Evolutionary conservation across 1,284 basidiomycete genomes (phyloP).

Genomic region (Trametes polyzona): DNA sequence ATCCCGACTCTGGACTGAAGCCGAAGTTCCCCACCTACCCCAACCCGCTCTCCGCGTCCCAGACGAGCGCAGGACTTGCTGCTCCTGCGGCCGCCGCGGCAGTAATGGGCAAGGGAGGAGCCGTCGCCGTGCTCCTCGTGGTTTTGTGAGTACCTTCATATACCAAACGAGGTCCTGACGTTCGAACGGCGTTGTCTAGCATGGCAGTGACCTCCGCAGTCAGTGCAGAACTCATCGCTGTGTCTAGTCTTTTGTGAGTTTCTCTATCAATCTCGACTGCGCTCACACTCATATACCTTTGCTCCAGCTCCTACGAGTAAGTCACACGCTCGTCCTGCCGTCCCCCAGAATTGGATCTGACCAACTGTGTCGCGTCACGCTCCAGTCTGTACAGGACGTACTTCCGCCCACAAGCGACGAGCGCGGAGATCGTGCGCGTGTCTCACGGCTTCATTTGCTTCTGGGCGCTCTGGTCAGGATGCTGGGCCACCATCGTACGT

Average conservation of each 20-base stretch:
- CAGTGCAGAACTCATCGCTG: slow-evolving; percentile 64
- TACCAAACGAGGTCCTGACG: not conserved
- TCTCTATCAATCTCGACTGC: not conserved
- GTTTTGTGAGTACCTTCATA: slow-evolving; percentile 56
- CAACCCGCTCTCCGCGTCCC: slow-evolving; percentile 49
- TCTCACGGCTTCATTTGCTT: slow-evolving; percentile 58
- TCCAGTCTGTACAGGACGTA: slow-evolving; percentile 65
- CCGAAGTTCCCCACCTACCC: slow-evolving; percentile 59
- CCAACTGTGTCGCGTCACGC: too few relatives aligned
- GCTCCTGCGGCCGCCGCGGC: slow-evolving; percentile 57
- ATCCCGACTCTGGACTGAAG: slow-evolving; percentile 28
- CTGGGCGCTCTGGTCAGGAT: slow-evolving; percentile 65
- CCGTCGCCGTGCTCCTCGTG: slow-evolving; percentile 53
- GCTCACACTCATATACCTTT: not conserved
- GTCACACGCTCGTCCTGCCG: too few relatives aligned
- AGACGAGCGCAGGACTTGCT: slow-evolving; percentile 55
- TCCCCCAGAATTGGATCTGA: too few relatives aligned
- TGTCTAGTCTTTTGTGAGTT: slow-evolving; percentile 57
- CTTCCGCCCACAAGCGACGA: slow-evolving; percentile 62
- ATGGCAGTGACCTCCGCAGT: slow-evolving; percentile 65
- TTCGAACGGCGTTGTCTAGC: slow-evolving; percentile 24
- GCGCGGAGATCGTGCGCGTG: slow-evolving; percentile 63
- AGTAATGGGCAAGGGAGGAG: slow-evolving; percentile 55
- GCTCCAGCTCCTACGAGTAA: slow-evolving; percentile 43
- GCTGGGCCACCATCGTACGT: slow-evolving; percentile 51